phyloP scores from a whole-genome alignment of 2,329 filamentous ascomycete genomes.

The Fusarium setosum region DNA sequence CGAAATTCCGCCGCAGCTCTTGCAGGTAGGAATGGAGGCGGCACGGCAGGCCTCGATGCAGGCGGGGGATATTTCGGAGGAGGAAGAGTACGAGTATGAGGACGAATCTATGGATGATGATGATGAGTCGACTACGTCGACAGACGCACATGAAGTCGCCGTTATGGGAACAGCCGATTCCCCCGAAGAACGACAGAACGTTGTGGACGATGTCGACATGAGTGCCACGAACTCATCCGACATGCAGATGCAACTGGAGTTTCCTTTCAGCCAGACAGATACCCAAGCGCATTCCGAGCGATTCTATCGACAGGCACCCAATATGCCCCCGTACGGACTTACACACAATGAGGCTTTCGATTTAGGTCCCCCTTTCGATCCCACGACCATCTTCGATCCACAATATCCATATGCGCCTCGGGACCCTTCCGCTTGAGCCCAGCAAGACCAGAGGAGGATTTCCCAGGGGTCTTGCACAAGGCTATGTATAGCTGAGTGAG shows the following conservation, averaged over 20 bases:
- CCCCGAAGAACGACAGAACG: background rate
- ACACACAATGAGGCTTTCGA: background rate
- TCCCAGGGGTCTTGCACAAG: too few relatives aligned
- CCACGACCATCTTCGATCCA: background rate
- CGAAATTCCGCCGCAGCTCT: slow-evolving; percentile 14
- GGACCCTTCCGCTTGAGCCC: background rate
- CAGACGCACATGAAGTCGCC: too few relatives aligned
- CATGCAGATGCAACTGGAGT: background rate
- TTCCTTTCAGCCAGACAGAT: background rate
- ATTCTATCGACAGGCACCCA: background rate
- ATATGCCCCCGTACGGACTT: background rate
- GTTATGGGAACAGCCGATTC: too few relatives aligned
- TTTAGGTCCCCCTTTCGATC: background rate
- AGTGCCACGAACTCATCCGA: background rate
- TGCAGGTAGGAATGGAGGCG: background rate
- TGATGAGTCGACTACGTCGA: too few relatives aligned
- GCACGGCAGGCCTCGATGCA: background rate
- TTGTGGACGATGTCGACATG: background rate
- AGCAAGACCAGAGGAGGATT: too few relatives aligned
- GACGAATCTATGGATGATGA: background rate
- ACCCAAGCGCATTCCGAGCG: background rate
- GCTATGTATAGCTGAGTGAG: too few relatives aligned
- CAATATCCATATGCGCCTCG: background rate
- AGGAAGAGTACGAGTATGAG: background rate
- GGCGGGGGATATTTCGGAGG: background rate